Evolutionary conservation across 495 filamentous ascomycete genomes (phyloP), one percentile per base, ranked within the genome.

Genomic region (Haplographium delicatum): DNA sequence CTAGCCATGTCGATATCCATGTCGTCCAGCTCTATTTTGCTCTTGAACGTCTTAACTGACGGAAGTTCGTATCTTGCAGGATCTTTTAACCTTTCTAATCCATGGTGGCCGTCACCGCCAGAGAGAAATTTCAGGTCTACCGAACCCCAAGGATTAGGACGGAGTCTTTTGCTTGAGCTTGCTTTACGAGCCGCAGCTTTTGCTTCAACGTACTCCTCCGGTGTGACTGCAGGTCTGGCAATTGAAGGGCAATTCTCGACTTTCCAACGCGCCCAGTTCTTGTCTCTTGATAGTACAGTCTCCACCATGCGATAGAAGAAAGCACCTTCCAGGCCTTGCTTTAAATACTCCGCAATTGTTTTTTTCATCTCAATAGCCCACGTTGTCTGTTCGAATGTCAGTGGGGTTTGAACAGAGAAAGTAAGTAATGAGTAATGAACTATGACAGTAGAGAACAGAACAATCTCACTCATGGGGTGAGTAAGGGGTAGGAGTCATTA

Each of bases 221-320:
- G 72, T 3, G 81, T 74, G 26, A 96, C 65, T 5, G 87, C 72
- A 13, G 85, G 77, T 33, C 79, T 75, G 53, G 91, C 83, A 61
- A 99, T 96, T 18, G 82, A 75, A 24, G 88, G 89, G 65, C 93
- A 97, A 43, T 80, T 84, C 66, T 97, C 93, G 7, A 89, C 81
- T 67, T 99, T 99, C 93, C 93, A 99, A 40, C 87, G 85, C 34
- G 91, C 89, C 93, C 93, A 99, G 58, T 96, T 95, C 66, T 95
- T 96, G 67, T 99, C 93, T 50, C 93, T 77, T 5, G 89, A 86
- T 18, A 99, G 75, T 15, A 97, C 89, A 4, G 90, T 96, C 60
- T 96, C 91, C 28, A 99, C 88, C 80, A 95, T 90, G 23, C 93
- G 86, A 63, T 87, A 88, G 67, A 96, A 99, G 65, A 94, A 93